A percentile compares a stretch with the other conserved stretches of the same genome.
phyloP scores from a whole-genome alignment of 306 rosid species.

The Astragalus glycyphyllos region DNA sequence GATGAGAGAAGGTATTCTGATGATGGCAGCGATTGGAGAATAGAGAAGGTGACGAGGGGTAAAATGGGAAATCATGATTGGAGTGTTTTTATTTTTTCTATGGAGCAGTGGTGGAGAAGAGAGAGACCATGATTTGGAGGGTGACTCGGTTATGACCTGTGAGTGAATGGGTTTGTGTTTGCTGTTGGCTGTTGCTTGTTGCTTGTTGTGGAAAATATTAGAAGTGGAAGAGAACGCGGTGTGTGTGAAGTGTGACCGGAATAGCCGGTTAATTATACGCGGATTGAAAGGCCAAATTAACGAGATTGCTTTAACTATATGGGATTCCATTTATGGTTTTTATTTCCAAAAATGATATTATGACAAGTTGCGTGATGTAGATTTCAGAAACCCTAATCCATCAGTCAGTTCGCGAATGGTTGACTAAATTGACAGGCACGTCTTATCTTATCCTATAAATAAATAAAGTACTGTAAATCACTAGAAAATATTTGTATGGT shows the following conservation, averaged over 20 bases:
- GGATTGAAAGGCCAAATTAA: neutral
- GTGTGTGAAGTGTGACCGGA: constrained; percentile 39
- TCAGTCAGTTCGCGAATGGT: no score
- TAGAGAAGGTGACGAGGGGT: constrained; percentile 47
- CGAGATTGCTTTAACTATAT: no score
- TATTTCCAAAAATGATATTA: no score
- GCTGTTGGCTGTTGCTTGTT: neutral
- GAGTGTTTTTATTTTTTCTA: constrained; percentile 28
- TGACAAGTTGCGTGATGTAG: no score
- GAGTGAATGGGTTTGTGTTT: constrained; percentile 6
- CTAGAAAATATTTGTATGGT: no score
- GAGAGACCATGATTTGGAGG: constrained; percentile 38
- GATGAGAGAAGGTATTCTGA: constrained; percentile 48
- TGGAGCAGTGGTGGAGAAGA: constrained; percentile 36
- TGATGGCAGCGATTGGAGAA: constrained; percentile 41
- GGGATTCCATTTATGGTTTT: no score
- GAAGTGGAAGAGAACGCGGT: constrained; percentile 31
- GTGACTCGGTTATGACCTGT: constrained; percentile 24
- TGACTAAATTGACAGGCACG: no score
- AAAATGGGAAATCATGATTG: constrained; percentile 67
- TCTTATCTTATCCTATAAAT: no score
- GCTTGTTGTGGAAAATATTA: neutral
- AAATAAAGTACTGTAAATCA: no score
- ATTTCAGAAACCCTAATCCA: no score
- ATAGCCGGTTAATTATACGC: constrained; percentile 42